Conservation (phyloP, 176 grass and related monocot species). For the Aegilops sharonensis region DNA sequence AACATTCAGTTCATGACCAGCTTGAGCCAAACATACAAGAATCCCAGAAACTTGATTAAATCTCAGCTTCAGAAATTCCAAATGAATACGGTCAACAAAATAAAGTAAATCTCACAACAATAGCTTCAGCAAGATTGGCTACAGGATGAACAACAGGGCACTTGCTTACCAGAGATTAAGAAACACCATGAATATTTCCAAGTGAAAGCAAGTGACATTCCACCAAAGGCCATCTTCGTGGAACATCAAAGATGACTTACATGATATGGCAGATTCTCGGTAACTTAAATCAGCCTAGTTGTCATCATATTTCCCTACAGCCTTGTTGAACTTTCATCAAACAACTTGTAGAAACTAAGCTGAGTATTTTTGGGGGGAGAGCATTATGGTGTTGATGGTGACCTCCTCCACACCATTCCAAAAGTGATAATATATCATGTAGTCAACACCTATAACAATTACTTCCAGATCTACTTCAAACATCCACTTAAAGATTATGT, state of each 20-base stretch:
- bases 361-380: no score
- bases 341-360: no score
- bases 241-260: not conserved
- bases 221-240: not conserved
- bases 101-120: not conserved
- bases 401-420: no score
- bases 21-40: not conserved
- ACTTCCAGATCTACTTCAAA: no score
- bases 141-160: not conserved
- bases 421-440: no score
- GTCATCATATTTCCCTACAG: no score
- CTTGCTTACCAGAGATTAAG: not conserved
- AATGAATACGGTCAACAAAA: not conserved
- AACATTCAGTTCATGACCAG: not conserved
- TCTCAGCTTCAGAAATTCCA: not conserved
- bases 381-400: no score
- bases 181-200: not conserved
- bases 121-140: not conserved
- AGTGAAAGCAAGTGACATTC: not conserved
- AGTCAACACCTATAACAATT: no score
- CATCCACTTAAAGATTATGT: no score
- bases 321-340: no score
- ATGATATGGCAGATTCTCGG: not conserved
- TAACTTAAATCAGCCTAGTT: not conserved
- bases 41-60: not conserved